A percentile compares a stretch with the other conserved stretches of the same genome.
Conservation (phyloP, 495 filamentous ascomycete species). For the Clohesyomyces aquaticus region DNA sequence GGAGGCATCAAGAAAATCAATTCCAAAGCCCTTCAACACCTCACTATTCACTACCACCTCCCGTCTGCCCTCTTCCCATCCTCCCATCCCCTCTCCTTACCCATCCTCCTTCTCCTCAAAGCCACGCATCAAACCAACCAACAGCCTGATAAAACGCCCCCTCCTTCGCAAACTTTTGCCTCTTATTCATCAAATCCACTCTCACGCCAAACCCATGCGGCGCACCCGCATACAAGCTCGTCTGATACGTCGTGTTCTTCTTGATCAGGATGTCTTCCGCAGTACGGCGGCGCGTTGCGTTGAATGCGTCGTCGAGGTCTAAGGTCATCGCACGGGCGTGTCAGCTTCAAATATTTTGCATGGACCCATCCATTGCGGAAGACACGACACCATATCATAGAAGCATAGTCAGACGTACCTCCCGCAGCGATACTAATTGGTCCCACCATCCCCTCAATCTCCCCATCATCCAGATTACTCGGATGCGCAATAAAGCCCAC, state of each 20-base stretch:
- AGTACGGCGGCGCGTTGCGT: conserved; percentile 16
- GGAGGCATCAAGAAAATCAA: too few relatives aligned
- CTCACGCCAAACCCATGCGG: conserved; percentile 28
- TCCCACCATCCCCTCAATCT: conserved; percentile 23
- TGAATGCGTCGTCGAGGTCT: conserved; percentile 25
- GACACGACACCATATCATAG: too few relatives aligned
- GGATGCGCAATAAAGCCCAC: conserved; percentile 33
- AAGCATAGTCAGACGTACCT: conserved; percentile 22
- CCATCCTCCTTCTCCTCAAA: too few relatives aligned
- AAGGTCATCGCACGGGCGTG: not conserved
- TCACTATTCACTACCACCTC: too few relatives aligned
- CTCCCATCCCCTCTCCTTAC: too few relatives aligned
- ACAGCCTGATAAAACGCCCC: conserved; percentile 23
- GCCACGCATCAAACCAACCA: conserved; percentile 30
- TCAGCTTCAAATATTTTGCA: not conserved
- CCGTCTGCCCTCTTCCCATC: too few relatives aligned
- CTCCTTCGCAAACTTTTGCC: conserved; percentile 31
- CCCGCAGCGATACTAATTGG: conserved; percentile 34
- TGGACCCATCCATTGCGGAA: too few relatives aligned
- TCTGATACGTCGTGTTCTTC: conserved; percentile 28
- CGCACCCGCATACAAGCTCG: conserved; percentile 24
- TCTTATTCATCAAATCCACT: conserved; percentile 16
- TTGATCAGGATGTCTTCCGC: conserved; percentile 24
- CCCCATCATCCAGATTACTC: conserved; percentile 6
- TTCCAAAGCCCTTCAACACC: too few relatives aligned